Percentiles rank a stretch among this genome's conserved stretches.
phyloP scores from a whole-genome alignment of 768 basidiomycete species.

The Termitomyces sp. region DNA sequence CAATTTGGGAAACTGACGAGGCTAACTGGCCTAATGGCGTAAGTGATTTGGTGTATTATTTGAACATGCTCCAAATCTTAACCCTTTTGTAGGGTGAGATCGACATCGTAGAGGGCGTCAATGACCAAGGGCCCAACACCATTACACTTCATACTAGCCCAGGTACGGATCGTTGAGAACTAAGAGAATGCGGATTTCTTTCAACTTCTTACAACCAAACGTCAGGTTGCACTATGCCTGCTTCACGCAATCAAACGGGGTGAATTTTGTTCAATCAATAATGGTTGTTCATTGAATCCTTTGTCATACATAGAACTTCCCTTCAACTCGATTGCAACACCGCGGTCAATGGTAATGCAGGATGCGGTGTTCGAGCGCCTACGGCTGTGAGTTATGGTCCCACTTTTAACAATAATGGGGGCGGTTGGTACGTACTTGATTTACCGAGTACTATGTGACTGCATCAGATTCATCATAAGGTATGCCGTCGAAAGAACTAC shows the following conservation, averaged over 20 bases:
- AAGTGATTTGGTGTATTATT: neutral
- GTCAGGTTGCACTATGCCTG: constrained; percentile 42
- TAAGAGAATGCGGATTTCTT: neutral
- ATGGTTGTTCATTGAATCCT: neutral
- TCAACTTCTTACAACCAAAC: neutral
- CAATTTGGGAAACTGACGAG: constrained; percentile 40
- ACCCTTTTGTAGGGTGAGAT: constrained; percentile 26
- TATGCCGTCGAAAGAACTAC: constrained; percentile 61
- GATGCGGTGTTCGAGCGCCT: constrained; percentile 40
- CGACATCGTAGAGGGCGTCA: constrained; percentile 40
- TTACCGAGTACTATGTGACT: neutral
- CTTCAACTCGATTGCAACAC: constrained; percentile 38
- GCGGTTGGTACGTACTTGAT: constrained; percentile 46
- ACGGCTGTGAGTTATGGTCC: constrained; percentile 50
- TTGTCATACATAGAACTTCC: constrained; percentile 18
- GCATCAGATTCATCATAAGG: constrained; percentile 26
- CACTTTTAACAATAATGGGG: constrained; percentile 52
- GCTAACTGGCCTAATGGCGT: constrained; percentile 35
- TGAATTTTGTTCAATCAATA: constrained; percentile 15
- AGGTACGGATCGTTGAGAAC: constrained; percentile 11
- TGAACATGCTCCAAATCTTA: neutral
- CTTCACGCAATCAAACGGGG: constrained; percentile 40
- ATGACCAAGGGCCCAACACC: constrained; percentile 33
- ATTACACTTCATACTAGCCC: constrained; percentile 33
- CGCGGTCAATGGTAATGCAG: constrained; percentile 36